Evolutionary conservation across 495 filamentous ascomycete genomes (phyloP).

Genomic region (Mytilinidion resinicola): DNA sequence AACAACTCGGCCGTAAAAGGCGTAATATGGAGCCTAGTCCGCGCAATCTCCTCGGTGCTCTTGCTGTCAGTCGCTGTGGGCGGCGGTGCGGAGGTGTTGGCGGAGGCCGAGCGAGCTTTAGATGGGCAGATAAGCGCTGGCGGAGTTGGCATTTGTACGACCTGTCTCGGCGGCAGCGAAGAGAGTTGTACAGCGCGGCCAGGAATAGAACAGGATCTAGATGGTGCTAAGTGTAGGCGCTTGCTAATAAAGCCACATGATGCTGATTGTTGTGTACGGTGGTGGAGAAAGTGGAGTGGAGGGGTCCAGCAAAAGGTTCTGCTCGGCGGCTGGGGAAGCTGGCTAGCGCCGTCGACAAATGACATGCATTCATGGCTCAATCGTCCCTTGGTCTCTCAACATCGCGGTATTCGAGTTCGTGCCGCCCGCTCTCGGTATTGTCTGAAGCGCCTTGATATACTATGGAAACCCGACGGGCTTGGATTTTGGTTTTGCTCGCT

Average conservation of each 20-base stretch:
- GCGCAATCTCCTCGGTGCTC: slow-evolving; percentile 3
- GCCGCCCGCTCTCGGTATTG: neutral
- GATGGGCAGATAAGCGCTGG: slow-evolving; percentile 6
- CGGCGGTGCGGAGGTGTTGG: neutral
- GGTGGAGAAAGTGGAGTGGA: neutral
- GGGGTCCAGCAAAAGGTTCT: no score
- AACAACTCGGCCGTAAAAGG: slow-evolving; percentile 71
- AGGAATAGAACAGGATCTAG: neutral
- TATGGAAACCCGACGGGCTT: slow-evolving; percentile 3
- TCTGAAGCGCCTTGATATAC: neutral
- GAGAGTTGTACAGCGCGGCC: neutral
- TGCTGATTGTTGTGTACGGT: neutral
- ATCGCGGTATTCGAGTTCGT: neutral
- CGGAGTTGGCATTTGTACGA: slow-evolving; percentile 3
- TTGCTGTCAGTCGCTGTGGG: neutral
- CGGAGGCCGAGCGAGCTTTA: neutral
- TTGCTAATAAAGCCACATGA: neutral
- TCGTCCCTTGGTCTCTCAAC: no score
- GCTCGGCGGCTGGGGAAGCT: no score
- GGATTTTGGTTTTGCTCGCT: slow-evolving; percentile 10
- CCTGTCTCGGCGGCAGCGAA: neutral
- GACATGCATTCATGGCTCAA: no score
- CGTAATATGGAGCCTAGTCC: slow-evolving; percentile 63
- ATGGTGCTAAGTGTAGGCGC: neutral
- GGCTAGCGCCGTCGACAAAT: no score